These are phyloP conservation scores for Penicillium cosmopolitanum DNA, from an alignment of 495 filamentous ascomycete genomes.

Conservation along the genomic window DNA sequence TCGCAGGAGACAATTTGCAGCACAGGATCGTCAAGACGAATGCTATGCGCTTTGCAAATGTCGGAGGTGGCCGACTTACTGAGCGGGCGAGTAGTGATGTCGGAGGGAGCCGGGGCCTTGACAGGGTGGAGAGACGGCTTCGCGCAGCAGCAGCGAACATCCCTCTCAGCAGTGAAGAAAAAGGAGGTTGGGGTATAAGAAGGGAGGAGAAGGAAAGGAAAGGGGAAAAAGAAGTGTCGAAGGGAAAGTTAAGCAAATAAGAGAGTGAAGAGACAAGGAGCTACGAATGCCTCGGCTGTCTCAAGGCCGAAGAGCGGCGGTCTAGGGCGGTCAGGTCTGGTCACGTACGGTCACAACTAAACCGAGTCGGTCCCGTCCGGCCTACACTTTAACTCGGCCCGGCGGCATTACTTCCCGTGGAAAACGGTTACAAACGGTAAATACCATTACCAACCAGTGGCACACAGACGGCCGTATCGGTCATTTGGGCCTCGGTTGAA, in stretches of 20 bases:
- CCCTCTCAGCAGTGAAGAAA: conserved; percentile 33
- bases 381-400: not conserved
- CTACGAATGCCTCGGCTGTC: conserved; percentile 25
- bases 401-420: conserved; percentile 14
- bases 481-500: conserved; percentile 28
- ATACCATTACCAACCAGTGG: conserved; percentile 14
- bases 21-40: not conserved
- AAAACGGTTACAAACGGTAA: conserved; percentile 9
- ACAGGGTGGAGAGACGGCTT: conserved; percentile 50
- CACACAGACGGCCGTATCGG: not conserved
- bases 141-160: conserved; percentile 54
- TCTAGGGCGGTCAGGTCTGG: conserved; percentile 15
- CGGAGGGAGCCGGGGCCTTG: conserved; percentile 46
- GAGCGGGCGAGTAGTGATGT: conserved; percentile 46
- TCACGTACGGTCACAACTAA: conserved; percentile 5
- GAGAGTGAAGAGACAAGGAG: conserved; percentile 2
- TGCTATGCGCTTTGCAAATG: not conserved
- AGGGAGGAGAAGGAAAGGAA: conserved; percentile 14
- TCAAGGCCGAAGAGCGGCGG: conserved; percentile 8
- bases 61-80: conserved; percentile 33
- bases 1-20: not conserved
- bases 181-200: conserved; percentile 5
- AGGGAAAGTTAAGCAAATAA: conserved; percentile 11
- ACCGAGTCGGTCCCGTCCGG: conserved; percentile 18
- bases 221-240: conserved; percentile 10